These are phyloP conservation scores for Areca catechu DNA, from an alignment of 176 grass and related monocot genomes.

Conservation along the genomic window DNA sequence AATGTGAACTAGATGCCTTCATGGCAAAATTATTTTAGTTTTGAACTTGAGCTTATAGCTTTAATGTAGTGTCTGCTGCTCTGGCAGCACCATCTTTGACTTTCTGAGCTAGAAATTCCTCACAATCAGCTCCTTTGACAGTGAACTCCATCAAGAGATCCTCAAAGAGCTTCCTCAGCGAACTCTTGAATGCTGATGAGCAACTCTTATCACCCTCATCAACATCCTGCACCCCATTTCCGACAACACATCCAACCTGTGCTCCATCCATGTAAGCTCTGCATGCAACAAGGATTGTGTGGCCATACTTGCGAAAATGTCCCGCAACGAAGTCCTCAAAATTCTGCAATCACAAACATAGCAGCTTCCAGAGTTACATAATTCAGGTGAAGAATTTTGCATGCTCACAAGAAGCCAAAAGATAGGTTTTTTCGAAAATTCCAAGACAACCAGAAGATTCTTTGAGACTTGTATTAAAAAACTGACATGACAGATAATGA, in stretches of 20 bases:
- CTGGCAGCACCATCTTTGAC: not conserved
- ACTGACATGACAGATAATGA: not conserved
- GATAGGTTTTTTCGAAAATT: no score
- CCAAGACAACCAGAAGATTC: no score
- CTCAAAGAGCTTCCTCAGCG: constrained; percentile 21
- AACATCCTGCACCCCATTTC: constrained; percentile 7
- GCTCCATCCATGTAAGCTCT: constrained; percentile 34
- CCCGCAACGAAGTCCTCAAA: constrained; percentile 34
- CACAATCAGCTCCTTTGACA: no score
- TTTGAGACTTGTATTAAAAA: no score
- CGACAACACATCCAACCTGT: constrained; percentile 31
- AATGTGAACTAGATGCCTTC: no score
- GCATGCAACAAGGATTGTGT: constrained; percentile 31
- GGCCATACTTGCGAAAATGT: constrained; percentile 34
- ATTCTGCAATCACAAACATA: constrained; percentile 31
- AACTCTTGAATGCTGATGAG: constrained; percentile 36
- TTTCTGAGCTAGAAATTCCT: not conserved
- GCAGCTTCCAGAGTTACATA: not conserved
- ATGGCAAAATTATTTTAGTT: no score
- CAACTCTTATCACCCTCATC: constrained; percentile 19
- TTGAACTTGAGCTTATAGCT: not conserved
- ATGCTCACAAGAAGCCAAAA: no score
- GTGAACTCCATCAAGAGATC: constrained; percentile 36
- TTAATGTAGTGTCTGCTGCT: not conserved
- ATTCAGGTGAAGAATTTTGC: not conserved